A percentile compares a stretch with the other conserved stretches of the same genome.
Conservation (phyloP, 2,329 filamentous ascomycete genomes). For the Fusarium ambrosium region DNA sequence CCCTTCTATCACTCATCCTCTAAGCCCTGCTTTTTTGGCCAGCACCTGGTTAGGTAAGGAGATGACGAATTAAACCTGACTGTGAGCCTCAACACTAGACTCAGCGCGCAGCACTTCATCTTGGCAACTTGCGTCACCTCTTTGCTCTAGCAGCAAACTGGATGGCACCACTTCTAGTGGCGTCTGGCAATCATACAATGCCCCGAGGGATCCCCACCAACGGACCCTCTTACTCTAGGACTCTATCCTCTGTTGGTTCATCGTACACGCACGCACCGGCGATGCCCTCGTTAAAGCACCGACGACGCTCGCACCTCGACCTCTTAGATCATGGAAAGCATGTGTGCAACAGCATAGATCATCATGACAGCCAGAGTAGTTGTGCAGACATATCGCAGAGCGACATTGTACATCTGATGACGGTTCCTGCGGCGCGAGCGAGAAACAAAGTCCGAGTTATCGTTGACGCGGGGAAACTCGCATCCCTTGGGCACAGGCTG, state of each 20-base stretch:
- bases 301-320: neutral
- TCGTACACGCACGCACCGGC: neutral
- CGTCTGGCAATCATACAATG: neutral
- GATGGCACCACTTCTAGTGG: neutral
- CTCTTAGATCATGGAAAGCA: conserved; percentile 21
- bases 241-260: neutral
- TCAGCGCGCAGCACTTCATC: neutral
- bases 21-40: neutral
- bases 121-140: no score
- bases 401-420: conserved; percentile 53
- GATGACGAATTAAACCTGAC: neutral
- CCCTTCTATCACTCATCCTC: neutral
- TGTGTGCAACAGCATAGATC: conserved; percentile 10
- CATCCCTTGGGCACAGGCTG: conserved; percentile 50
- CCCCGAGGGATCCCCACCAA: neutral
- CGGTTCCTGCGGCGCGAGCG: conserved; percentile 51
- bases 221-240: neutral
- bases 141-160: neutral
- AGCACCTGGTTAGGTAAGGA: no score
- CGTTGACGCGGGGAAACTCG: conserved; percentile 55
- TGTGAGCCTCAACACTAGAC: neutral
- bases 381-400: conserved; percentile 44
- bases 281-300: neutral
- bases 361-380: conserved; percentile 30
- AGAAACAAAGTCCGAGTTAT: conserved; percentile 53